Percentiles rank a stretch among this genome's conserved stretches.
Conservation (phyloP, 2,329 filamentous ascomycete genomes). For the Cercospora zeae-maydis region DNA sequence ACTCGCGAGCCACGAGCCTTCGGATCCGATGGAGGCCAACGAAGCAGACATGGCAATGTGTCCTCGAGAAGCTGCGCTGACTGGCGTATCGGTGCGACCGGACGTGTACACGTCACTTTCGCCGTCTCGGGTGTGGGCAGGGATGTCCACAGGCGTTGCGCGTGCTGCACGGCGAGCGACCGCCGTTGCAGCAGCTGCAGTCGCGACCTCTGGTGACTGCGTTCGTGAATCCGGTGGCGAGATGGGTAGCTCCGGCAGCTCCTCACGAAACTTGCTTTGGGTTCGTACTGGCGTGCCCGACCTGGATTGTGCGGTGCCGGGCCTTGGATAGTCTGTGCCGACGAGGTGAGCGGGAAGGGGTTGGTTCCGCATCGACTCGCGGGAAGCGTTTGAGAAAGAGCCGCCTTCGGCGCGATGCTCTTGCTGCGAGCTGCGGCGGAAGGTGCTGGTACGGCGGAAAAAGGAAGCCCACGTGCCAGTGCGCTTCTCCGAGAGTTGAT, state of each 20-base stretch:
- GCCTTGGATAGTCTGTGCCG: slow-evolving; percentile 34
- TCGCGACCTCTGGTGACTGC: slow-evolving; percentile 68
- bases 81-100: slow-evolving; percentile 43
- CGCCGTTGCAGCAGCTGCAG: slow-evolving; percentile 39
- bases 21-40: slow-evolving; percentile 88
- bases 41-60: slow-evolving; percentile 64
- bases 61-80: slow-evolving; percentile 22
- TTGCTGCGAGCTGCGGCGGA: slow-evolving; percentile 42
- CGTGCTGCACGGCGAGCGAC: slow-evolving; percentile 40
- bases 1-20: slow-evolving; percentile 85
- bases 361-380: slow-evolving; percentile 73
- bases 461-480: slow-evolving; percentile 63
- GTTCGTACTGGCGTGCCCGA: slow-evolving; percentile 69
- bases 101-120: slow-evolving; percentile 16
- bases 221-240: slow-evolving; percentile 82
- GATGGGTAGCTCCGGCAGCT: slow-evolving; percentile 78
- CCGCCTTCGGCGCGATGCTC: slow-evolving; percentile 55
- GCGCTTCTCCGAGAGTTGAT: slow-evolving; percentile 49
- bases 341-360: slow-evolving; percentile 50
- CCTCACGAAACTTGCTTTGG: slow-evolving; percentile 87
- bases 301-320: slow-evolving; percentile 43
- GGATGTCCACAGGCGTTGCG: slow-evolving; percentile 20
- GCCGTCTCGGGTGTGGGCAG: slow-evolving; percentile 12
- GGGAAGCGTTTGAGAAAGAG: slow-evolving; percentile 79
- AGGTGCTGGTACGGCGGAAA: slow-evolving; percentile 60